These are phyloP conservation scores for Phyllosticta citrichinensis DNA, from an alignment of 2,329 filamentous ascomycete genomes.

Conservation along the genomic window DNA sequence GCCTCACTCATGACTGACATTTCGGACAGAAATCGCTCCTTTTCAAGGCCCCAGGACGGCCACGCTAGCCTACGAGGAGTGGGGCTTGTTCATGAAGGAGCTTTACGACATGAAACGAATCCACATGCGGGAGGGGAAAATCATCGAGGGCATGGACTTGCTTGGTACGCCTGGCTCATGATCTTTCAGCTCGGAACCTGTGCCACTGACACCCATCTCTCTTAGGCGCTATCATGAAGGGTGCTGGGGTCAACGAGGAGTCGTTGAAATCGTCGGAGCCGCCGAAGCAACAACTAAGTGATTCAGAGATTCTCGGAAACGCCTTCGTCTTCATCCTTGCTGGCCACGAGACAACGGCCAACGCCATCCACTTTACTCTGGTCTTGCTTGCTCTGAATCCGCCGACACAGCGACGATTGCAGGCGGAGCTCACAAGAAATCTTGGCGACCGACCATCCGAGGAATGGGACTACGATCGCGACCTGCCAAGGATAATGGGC, in stretches of 20 bases:
- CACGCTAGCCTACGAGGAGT: constrained; percentile 38
- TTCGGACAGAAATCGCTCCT: constrained; percentile 1
- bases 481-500: constrained; percentile 55
- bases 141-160: constrained; percentile 43
- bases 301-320: constrained; percentile 62
- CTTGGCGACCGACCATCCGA: constrained; percentile 48
- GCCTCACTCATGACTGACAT: neutral
- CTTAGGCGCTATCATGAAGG: constrained; percentile 23
- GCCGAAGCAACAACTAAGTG: constrained; percentile 36
- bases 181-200: neutral
- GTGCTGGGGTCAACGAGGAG: constrained; percentile 21
- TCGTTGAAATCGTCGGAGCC: constrained; percentile 12
- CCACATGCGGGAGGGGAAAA: constrained; percentile 28
- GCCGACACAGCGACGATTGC: constrained; percentile 53
- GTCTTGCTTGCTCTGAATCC: constrained; percentile 58
- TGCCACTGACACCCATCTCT: constrained; percentile 32
- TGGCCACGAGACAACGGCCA: constrained; percentile 73
- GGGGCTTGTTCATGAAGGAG: constrained; percentile 59
- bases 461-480: constrained; percentile 61
- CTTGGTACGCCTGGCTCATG: constrained; percentile 29
- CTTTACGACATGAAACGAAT: constrained; percentile 52
- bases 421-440: constrained; percentile 58
- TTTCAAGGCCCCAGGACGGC: constrained; percentile 9
- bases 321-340: constrained; percentile 55
- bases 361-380: constrained; percentile 61